Conservation (phyloP, 1,284 basidiomycete genomes). For the Irpex rosettiformis region DNA sequence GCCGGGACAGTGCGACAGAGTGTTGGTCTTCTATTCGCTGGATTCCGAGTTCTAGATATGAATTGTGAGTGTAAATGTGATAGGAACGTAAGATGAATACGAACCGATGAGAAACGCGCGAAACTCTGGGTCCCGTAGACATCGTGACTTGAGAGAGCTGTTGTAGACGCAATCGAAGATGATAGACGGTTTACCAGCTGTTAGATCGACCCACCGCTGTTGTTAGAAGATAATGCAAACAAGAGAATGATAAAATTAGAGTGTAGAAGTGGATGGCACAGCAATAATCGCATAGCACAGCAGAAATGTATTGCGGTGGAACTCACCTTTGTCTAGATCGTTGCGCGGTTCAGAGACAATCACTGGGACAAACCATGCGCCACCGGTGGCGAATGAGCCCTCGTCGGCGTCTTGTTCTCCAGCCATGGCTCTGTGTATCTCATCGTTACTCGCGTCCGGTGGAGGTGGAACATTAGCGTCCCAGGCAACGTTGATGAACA, state of each 20-base stretch:
- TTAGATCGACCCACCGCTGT: not conserved
- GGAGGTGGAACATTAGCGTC: conserved; percentile 64
- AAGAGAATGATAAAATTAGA: too few relatives aligned
- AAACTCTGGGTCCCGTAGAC: conserved; percentile 57
- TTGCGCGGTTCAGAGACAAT: conserved; percentile 63
- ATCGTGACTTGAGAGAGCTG: conserved; percentile 50
- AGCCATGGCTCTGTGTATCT: conserved; percentile 51
- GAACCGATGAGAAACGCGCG: conserved; percentile 66
- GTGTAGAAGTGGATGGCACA: too few relatives aligned
- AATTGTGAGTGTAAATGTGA: not conserved
- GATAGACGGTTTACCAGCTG: conserved; percentile 63
- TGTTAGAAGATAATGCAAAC: conserved; percentile 13
- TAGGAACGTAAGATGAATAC: conserved; percentile 18
- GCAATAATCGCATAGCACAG: not conserved
- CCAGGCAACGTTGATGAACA: conserved; percentile 74
- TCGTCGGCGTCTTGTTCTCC: conserved; percentile 40
- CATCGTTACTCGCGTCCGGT: conserved; percentile 51
- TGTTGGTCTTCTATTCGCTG: conserved; percentile 65
- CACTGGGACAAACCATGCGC: conserved; percentile 62
- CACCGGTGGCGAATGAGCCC: conserved; percentile 20
- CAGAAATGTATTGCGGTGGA: not conserved
- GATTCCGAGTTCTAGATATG: conserved; percentile 53
- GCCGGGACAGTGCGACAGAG: conserved; percentile 53
- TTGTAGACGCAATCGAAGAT: conserved; percentile 73
- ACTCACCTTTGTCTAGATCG: conserved; percentile 67